Base-by-base conservation (phyloP, 2,329 filamentous ascomycete genomes). In the Periconia sp. region DNA sequence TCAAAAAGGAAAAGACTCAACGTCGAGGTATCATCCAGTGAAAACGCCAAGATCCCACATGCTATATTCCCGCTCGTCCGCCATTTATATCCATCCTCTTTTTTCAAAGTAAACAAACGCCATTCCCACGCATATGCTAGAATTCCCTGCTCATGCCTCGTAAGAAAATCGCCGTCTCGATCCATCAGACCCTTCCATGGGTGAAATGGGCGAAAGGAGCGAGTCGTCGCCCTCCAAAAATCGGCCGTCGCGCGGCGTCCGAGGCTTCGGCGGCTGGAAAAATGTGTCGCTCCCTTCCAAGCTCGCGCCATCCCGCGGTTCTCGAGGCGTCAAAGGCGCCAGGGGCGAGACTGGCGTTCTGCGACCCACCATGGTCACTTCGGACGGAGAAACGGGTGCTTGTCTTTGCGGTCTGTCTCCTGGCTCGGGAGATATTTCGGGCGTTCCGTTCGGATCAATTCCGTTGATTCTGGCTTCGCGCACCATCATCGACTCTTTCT, bases 381-480 rank as follows among this genome's bases (percentile, higher is more conserved):
- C 62, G 3, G 60, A 62, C 1, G 66, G 55, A 1, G 60, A 64
- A 17, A 71, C 54, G 18, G 65, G 65, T 19, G 58, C 62, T 11
- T 56, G 58, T 59, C 66, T 60, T 53, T 56, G 53, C 40, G 57
- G 56, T n/a, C 61, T 18, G 31, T 67, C 66, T 42, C 63, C 59
- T 35, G 47, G 40, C 43, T 33, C 31, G 20, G 66, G 65, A 17
- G 63, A 59, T 46, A 58, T 53, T 6, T 60, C 50, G 20, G 64
- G 50, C 3, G 49, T 50, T 18, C 59, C 59, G 30, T 57, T 62
- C 17, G 66, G 66, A 51, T 77, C 74, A 2, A 77, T 65, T 14
- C 79, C 79, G 46, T 81, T 80, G 62, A 78, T 77, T 45, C 73
- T 64, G 53, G 67, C 66, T 62, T 80, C 78, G 17, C 79, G 71